Evolutionary conservation across 306 rosid species (phyloP).

Genomic region (Ceratonia siliqua): DNA sequence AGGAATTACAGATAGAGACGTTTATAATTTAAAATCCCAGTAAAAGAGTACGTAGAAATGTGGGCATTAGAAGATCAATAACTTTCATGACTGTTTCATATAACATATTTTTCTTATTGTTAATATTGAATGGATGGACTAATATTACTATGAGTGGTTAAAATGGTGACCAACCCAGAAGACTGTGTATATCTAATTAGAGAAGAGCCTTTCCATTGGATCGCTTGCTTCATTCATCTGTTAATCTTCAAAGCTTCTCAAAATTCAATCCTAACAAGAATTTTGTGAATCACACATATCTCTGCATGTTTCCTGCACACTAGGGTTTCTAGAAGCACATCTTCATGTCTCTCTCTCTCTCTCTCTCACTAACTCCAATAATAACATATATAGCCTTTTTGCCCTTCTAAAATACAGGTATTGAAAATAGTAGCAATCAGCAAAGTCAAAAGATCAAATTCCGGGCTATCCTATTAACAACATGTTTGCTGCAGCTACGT

Average conservation of each 20-base stretch:
- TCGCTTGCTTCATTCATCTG: slow-evolving; percentile 23
- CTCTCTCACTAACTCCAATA: background rate
- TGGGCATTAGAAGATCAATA: slow-evolving; percentile 18
- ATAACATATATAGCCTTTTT: slow-evolving; percentile 9
- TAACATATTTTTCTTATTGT: background rate
- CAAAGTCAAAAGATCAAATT: background rate
- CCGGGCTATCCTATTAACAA: background rate
- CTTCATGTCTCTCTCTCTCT: background rate
- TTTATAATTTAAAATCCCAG: background rate
- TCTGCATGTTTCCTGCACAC: background rate
- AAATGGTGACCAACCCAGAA: slow-evolving; percentile 73
- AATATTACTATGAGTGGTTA: slow-evolving; percentile 61
- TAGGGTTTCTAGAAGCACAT: slow-evolving; percentile 55
- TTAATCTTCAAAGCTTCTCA: slow-evolving; percentile 36
- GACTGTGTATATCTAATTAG: slow-evolving; percentile 44
- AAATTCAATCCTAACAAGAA: slow-evolving; percentile 78
- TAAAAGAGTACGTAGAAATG: background rate
- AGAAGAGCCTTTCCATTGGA: slow-evolving; percentile 30
- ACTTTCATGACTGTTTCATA: background rate
- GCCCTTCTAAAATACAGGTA: too few species aligned
- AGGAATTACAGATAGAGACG: background rate
- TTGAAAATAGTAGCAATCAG: background rate
- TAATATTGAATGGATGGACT: slow-evolving; percentile 4
- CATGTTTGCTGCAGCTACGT: slow-evolving; percentile 4
- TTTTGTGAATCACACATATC: slow-evolving; percentile 35